These are phyloP conservation scores for Pythium scleroteichum DNA, from an alignment of 352 stramenopile genomes.

Conservation along the genomic window DNA sequence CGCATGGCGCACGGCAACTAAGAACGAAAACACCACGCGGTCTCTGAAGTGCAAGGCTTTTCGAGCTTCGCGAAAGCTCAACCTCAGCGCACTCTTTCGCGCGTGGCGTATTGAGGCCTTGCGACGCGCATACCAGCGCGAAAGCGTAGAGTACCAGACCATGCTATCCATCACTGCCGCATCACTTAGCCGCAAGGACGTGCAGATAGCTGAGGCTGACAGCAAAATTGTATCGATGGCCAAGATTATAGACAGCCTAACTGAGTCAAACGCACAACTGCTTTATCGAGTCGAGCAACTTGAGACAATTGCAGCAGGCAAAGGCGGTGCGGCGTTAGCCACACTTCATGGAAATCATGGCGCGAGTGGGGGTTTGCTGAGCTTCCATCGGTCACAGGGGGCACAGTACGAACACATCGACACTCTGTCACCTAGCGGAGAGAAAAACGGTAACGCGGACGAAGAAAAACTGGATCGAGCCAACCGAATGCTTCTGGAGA, in stretches of 20 bases:
- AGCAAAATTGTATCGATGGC: constrained; percentile 70
- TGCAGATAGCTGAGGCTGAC: constrained; percentile 61
- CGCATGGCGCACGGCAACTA: constrained; percentile 40
- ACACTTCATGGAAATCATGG: neutral
- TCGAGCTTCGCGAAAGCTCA: constrained; percentile 49
- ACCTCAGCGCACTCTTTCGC: constrained; percentile 61
- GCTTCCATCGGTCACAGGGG: constrained; percentile 12
- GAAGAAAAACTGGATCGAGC: constrained; percentile 62
- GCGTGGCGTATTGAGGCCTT: constrained; percentile 75
- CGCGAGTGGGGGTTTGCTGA: neutral
- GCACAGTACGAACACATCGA: constrained; percentile 19
- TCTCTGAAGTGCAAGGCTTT: constrained; percentile 71
- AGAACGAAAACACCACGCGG: constrained; percentile 42
- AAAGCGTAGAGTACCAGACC: constrained; percentile 79
- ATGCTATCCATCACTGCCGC: constrained; percentile 77
- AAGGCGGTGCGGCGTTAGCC: constrained; percentile 6
- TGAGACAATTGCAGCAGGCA: constrained; percentile 46
- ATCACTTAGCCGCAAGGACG: constrained; percentile 77
- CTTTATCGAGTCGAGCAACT: constrained; percentile 64
- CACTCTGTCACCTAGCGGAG: constrained; percentile 23
- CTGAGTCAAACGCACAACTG: constrained; percentile 70
- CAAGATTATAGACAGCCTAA: constrained; percentile 79
- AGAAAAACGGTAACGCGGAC: constrained; percentile 21
- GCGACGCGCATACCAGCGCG: constrained; percentile 65
- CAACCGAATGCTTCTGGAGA: constrained; percentile 80